Conservation (phyloP, 140 eudicot genomes). For the Senecio squalidus region DNA sequence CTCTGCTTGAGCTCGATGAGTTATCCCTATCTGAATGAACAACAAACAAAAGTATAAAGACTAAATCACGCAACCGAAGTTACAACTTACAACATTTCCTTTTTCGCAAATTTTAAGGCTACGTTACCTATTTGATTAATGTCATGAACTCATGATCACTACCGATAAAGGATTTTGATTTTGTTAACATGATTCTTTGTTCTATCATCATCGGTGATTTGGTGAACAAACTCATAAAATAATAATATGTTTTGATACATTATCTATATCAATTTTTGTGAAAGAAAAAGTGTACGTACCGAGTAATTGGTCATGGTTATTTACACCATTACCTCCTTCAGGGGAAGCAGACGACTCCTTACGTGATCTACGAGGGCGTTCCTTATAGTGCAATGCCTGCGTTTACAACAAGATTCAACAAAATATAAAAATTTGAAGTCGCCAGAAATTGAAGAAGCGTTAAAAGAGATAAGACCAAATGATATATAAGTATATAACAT, state of each 20-base stretch:
- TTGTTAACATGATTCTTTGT: background rate
- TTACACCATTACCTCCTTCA: conserved; percentile 14
- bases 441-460: background rate
- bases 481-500: no score
- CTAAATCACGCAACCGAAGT: background rate
- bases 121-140: conserved; percentile 1
- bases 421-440: background rate
- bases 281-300: conserved; percentile 27
- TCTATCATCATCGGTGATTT: conserved; percentile 6
- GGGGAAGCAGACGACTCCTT: conserved; percentile 26
- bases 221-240: no score
- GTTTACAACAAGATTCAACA: conserved; percentile 11
- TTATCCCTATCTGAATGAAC: conserved; percentile 28
- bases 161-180: background rate
- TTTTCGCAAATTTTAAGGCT: conserved; percentile 2
- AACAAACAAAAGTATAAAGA: conserved; percentile 3
- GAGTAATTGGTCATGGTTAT: conserved; percentile 26
- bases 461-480: background rate
- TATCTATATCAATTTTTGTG: no score
- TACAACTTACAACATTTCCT: background rate
- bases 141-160: background rate
- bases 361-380: conserved; percentile 10
- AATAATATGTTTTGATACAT: background rate
- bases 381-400: conserved; percentile 34
- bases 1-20: conserved; percentile 37